Evolutionary conservation across 345 rosid species (phyloP).

Genomic region (Eutrema heterophyllum): DNA sequence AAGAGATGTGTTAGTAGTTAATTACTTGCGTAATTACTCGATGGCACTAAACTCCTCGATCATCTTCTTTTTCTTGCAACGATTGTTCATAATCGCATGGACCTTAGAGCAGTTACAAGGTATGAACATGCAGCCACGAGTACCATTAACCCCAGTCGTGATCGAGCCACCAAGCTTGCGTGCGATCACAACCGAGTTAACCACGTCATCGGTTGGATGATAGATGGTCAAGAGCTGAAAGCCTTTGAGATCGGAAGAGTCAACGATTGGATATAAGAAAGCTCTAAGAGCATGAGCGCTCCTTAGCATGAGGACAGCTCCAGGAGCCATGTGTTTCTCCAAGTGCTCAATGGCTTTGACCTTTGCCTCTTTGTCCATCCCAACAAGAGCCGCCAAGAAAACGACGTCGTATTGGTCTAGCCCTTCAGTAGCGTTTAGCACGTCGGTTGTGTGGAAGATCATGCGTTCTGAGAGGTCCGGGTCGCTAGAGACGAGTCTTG

Average conservation of each 20-base stretch:
- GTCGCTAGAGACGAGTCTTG: slow-evolving; percentile 36
- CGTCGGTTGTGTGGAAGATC: slow-evolving; percentile 63
- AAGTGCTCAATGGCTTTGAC: slow-evolving; percentile 58
- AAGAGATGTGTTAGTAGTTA: slow-evolving; percentile 3
- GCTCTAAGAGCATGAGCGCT: slow-evolving; percentile 81
- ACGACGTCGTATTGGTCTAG: slow-evolving; percentile 68
- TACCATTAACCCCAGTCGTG: slow-evolving; percentile 4
- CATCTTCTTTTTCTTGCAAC: slow-evolving; percentile 49
- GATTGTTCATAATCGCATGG: slow-evolving; percentile 42
- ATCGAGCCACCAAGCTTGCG: slow-evolving; percentile 42
- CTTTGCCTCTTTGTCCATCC: slow-evolving; percentile 80
- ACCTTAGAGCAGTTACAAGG: slow-evolving; percentile 63
- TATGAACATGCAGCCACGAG: slow-evolving; percentile 30
- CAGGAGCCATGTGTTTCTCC: slow-evolving; percentile 74
- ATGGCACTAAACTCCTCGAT: slow-evolving; percentile 45
- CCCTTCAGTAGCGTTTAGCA: slow-evolving; percentile 45
- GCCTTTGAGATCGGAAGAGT: slow-evolving; percentile 58
- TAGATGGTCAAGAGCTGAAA: slow-evolving; percentile 68
- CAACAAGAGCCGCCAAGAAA: slow-evolving; percentile 92
- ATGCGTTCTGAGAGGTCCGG: slow-evolving; percentile 62
- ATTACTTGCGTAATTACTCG: neutral
- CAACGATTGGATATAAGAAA: slow-evolving; percentile 71
- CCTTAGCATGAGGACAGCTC: slow-evolving; percentile 65
- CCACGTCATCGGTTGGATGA: slow-evolving; percentile 81
- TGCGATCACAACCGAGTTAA: slow-evolving; percentile 75